Conservation (phyloP, 2,329 filamentous ascomycete species). For the Clarireedia hainanense region DNA sequence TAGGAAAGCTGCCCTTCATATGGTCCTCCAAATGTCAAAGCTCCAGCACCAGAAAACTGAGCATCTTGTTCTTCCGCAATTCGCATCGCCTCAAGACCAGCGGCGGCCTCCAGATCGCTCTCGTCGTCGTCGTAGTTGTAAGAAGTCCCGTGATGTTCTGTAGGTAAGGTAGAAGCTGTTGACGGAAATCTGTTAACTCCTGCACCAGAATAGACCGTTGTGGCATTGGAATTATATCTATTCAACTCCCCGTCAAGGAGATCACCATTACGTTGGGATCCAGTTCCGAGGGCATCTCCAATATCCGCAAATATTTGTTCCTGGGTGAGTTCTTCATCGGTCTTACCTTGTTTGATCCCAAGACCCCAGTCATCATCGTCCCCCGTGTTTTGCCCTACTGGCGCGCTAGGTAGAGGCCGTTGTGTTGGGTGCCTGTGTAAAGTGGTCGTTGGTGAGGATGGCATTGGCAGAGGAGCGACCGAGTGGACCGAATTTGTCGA, state of each 20-base stretch:
- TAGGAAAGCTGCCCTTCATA: conserved; percentile 28
- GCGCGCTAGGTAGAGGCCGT: conserved; percentile 28
- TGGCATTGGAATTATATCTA: conserved; percentile 43
- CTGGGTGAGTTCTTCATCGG: conserved; percentile 25
- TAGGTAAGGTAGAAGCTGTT: conserved; percentile 38
- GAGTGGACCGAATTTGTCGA: conserved; percentile 17
- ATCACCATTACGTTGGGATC: conserved; percentile 34
- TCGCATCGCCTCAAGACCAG: conserved; percentile 74
- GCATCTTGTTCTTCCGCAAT: conserved; percentile 75
- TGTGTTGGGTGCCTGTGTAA: conserved; percentile 30
- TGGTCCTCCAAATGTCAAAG: conserved; percentile 38
- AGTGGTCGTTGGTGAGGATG: conserved; percentile 11
- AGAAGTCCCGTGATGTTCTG: conserved; percentile 26
- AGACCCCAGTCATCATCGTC: conserved; percentile 24
- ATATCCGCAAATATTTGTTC: conserved; percentile 31
- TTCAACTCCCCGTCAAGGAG: conserved; percentile 42
- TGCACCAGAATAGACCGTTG: conserved; percentile 35
- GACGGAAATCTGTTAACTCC: conserved; percentile 44
- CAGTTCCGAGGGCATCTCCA: conserved; percentile 26
- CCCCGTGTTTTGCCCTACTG: conserved; percentile 20
- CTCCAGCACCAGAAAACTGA: conserved; percentile 49
- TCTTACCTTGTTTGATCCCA: conserved; percentile 14
- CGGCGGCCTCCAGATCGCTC: conserved; percentile 80
- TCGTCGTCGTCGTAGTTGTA: conserved; percentile 57
- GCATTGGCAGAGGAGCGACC: conserved; percentile 10